A percentile compares a stretch with the other conserved stretches of the same genome.
Conservation (phyloP, 169 alveolate genomes). For the Plasmodium billcollinsi region DNA sequence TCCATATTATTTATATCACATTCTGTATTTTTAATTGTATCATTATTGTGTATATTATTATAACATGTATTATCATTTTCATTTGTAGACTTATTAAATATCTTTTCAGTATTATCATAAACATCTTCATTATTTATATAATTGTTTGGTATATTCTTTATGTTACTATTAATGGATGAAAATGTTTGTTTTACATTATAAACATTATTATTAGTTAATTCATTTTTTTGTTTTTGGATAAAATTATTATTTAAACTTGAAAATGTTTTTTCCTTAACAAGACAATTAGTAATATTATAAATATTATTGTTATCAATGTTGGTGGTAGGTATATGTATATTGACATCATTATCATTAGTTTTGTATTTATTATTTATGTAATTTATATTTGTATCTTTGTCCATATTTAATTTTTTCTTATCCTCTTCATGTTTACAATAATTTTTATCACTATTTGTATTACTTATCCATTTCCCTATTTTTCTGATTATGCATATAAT, state of each 20-base stretch:
- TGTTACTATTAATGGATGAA: not conserved
- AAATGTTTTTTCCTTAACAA: not conserved
- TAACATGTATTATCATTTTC: not conserved
- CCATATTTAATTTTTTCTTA: not conserved
- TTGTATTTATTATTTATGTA: not conserved
- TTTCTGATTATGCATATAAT: conserved; percentile 79
- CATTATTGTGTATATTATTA: not conserved
- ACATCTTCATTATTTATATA: not conserved
- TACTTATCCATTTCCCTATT: conserved; percentile 55
- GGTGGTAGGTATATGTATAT: too few species aligned
- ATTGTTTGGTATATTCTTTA: not conserved
- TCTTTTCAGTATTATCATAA: not conserved
- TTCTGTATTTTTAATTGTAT: not conserved
- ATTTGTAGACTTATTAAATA: not conserved
- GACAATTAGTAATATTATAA: too few species aligned
- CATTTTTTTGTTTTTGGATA: not conserved
- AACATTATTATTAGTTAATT: not conserved
- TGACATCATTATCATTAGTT: not conserved
- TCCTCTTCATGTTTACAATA: not conserved
- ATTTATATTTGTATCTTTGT: not conserved
- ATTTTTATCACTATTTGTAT: not conserved
- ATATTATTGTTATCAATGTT: too few species aligned
- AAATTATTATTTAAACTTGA: not conserved
- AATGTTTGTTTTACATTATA: not conserved
- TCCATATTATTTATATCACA: not conserved